Base-by-base conservation (phyloP, 805 yeast genomes). In the Wickerhamiella vanderwaltii region DNA sequence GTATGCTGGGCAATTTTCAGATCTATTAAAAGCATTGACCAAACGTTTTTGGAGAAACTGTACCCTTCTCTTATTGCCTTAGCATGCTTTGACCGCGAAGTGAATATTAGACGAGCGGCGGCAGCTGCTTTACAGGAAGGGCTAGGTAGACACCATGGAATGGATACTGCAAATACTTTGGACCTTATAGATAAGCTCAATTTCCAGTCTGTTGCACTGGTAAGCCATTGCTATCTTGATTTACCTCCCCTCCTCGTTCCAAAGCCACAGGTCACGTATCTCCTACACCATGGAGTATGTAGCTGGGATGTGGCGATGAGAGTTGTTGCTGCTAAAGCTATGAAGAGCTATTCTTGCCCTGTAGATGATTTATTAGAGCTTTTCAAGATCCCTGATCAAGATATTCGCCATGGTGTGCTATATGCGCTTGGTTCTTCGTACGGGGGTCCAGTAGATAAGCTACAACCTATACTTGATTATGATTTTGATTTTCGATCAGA, bases 41-140 rank as follows among this genome's bases (percentile, higher is more conserved):
- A 20, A n/a, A 3, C 3, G 6, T 33, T 33, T 22, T 22, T 33
- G 28, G 7, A 13, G 11, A 9, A 3, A 6, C 13, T 20, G 12
- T 33, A 33, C 13, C 4, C 13, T 3, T 33, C 36, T 48, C 56
- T 83, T 19, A 51, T 81, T 2, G 55, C 67, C 9, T 67, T 74
- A 1, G 61, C 78, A 6, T 66, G 83, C 37, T 78, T 79, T 53
- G 97, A 87, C 55, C 62, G 67, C 17, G 95, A 86, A 42, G 62
- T 84, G 15, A 68, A 77, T 45, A 72, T 86, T 5, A 66, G 95
- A 43, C 65, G 93, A 44, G 87, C 95, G 13, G 78, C 87, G 1
- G 66, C 84, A 4, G 95, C 96, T 1, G 88, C 91, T 0, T 52
- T 87, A 5, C 96, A 87, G 54, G 97, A 87, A 52, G 66, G 80